Evolutionary conservation across 306 rosid species (phyloP).

Genomic region (Inga laurina): DNA sequence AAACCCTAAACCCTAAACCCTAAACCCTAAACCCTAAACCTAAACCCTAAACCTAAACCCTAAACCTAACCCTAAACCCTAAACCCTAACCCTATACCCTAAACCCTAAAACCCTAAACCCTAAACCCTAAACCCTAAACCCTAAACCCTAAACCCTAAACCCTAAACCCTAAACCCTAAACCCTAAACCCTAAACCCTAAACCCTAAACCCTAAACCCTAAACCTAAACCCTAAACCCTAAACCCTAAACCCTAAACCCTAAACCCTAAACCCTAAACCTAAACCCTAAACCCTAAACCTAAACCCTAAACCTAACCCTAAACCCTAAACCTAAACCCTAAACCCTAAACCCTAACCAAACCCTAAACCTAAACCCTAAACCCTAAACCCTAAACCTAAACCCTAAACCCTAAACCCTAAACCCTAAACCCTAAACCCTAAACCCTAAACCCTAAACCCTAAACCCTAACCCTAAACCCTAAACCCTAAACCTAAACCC

Average conservation of each 20-base stretch:
- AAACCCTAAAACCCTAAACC: neutral
- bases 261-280: neutral
- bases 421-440: too few relatives aligned
- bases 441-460: too few relatives aligned
- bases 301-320: neutral
- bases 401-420: too few relatives aligned
- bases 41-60: neutral
- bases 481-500: too few relatives aligned
- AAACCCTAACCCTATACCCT: neutral
- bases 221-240: neutral
- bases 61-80: neutral
- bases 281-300: neutral
- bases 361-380: neutral
- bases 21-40: neutral
- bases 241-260: neutral
- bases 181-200: neutral
- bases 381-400: too few relatives aligned
- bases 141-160: neutral
- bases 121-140: neutral
- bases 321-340: neutral
- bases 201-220: neutral
- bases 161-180: neutral
- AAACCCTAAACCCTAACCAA: neutral
- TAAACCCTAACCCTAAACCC: too few relatives aligned
- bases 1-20: neutral